Conservation (phyloP, 352 stramenopile species). For the Phytophthora citricola region DNA sequence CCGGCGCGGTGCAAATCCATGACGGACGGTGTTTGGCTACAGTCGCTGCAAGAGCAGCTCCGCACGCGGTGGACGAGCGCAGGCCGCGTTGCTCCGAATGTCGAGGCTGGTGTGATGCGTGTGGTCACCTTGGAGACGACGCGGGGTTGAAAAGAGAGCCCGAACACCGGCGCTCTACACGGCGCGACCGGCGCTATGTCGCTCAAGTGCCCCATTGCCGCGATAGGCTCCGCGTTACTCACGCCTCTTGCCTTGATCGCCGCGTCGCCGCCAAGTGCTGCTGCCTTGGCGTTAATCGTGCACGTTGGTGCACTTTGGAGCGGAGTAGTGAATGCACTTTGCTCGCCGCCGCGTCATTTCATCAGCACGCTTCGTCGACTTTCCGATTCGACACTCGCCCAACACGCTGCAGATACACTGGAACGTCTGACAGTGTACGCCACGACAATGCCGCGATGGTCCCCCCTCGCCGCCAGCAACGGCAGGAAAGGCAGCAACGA, state of each 20-base stretch:
- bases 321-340: neutral
- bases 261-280: conserved; percentile 18
- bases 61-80: conserved; percentile 26
- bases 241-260: conserved; percentile 22
- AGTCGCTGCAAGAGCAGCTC: neutral
- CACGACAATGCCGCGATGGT: conserved; percentile 34
- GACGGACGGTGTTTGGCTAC: neutral
- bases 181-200: conserved; percentile 24
- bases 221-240: conserved; percentile 45
- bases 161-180: conserved; percentile 18
- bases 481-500: conserved; percentile 29
- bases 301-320: neutral
- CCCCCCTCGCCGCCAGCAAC: conserved; percentile 24
- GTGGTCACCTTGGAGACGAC: conserved; percentile 11
- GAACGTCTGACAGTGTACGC: conserved; percentile 9
- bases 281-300: neutral
- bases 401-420: conserved; percentile 8
- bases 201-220: conserved; percentile 26
- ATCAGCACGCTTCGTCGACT: conserved; percentile 12
- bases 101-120: conserved; percentile 9
- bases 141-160: conserved; percentile 20
- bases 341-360: neutral
- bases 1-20: neutral
- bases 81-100: conserved; percentile 20
- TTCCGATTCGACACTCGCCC: conserved; percentile 13